Evolutionary conservation across 2,329 filamentous ascomycete species (phyloP), one percentile per base, ranked within the genome.

Genomic region (Chrysoporthe austroafricana): DNA sequence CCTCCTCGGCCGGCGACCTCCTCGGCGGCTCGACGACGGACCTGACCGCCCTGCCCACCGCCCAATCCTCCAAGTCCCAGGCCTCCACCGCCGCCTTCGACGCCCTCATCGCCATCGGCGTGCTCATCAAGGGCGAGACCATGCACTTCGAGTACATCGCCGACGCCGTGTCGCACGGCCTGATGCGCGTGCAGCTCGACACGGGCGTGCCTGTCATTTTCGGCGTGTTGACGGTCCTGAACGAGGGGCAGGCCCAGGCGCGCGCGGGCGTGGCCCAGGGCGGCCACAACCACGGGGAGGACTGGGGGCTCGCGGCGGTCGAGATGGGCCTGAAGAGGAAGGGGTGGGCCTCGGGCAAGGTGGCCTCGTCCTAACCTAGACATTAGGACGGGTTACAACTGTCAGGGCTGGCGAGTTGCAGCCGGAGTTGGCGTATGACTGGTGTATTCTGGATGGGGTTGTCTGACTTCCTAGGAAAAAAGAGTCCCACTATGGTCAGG

Each of bases 101-200:
- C 77, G 96, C 96, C 70, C 89, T 99, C 71, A 94, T 99, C 72
- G 94, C 96, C 64, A 92, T 99, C 73, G 96, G 96, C 66, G 94
- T 97, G 66, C 88, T 99, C 70, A 97, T 99, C 83, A 99, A 99
- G 84, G 96, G 96, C 78, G 92, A 97, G 81, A 98, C 96, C 7
- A 97, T 97, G 94, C 96, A 99, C 82, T 99, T 99, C 76, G 96
- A 99, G 82, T 98, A 99, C 82, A 99, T 99, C 74, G 87, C 94
- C 54, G 96, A 98, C 72, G 88, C 93, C 52, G 94, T 96, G 7
- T 93, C 90, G 67, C 93, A 97, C 70, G 96, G 93, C 7, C 85
- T 99, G 70, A 99, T 99, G 96, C 90, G 93, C 71, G 90, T 98
- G 68, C 94, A 97, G 79, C 84, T 98, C 66, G 95, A 99, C 78